Evolutionary conservation across 495 filamentous ascomycete genomes (phyloP).

Genomic region (Penicillium pulvis): DNA sequence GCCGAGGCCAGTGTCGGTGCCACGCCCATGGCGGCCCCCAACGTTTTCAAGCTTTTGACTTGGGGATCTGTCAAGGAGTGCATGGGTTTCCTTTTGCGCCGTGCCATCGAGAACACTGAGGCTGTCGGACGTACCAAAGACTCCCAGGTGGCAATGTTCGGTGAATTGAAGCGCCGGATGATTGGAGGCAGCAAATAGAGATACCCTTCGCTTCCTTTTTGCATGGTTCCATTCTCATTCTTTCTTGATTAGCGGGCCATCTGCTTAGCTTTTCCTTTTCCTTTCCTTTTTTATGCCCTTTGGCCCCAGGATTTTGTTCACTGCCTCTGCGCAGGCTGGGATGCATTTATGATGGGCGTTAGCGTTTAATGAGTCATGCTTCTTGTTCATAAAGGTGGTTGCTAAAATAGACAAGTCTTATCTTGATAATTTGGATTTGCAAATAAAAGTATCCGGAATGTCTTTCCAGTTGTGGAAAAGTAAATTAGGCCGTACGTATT

Average conservation of each 20-base stretch:
- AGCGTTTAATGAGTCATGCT: slow-evolving; percentile 18
- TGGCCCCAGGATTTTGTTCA: slow-evolving; percentile 10
- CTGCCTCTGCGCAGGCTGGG: slow-evolving; percentile 20
- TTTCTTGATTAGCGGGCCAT: not conserved
- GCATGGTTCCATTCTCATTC: slow-evolving; percentile 3
- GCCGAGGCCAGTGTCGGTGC: slow-evolving; percentile 25
- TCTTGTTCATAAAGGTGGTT: slow-evolving; percentile 6
- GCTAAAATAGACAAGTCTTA: slow-evolving; percentile 3
- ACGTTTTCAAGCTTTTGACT: slow-evolving; percentile 85
- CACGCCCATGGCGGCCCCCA: slow-evolving; percentile 47
- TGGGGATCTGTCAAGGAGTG: slow-evolving; percentile 94
- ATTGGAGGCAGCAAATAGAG: slow-evolving; percentile 27
- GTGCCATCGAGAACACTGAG: slow-evolving; percentile 91
- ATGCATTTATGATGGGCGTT: slow-evolving; percentile 37
- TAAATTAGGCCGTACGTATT: not conserved
- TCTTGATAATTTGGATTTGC: not conserved
- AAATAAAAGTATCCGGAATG: not conserved
- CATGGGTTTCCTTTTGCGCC: slow-evolving; percentile 84
- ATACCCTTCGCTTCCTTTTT: not conserved
- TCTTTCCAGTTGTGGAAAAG: not conserved
- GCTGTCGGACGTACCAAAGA: slow-evolving; percentile 77
- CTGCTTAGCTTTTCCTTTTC: slow-evolving; percentile 4
- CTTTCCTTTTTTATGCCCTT: slow-evolving; percentile 9
- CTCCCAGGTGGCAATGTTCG: slow-evolving; percentile 71
- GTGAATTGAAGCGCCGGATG: slow-evolving; percentile 67